Conservation (phyloP, 495 filamentous ascomycete genomes). For the Penicillium ochrochloron region DNA sequence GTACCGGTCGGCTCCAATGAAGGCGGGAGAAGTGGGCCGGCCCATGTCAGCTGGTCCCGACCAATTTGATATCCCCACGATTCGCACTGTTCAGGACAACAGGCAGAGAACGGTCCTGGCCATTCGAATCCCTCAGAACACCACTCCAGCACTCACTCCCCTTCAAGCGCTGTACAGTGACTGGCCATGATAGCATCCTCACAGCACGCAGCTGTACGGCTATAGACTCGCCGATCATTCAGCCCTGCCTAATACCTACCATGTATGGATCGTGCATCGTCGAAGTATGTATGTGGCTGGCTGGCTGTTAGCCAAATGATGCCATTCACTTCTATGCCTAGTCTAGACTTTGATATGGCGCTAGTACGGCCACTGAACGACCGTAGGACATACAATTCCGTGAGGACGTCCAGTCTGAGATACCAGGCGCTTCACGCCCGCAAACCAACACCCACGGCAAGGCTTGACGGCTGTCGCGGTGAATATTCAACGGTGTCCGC, state of each 20-base stretch:
- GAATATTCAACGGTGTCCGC: conserved; percentile 7
- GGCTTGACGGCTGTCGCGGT: not conserved
- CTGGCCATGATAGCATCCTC: not conserved
- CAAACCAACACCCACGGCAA: conserved; percentile 1
- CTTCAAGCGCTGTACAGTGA: not conserved
- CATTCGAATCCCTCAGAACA: not conserved
- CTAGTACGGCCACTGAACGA: too few species aligned
- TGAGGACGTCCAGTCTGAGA: not conserved
- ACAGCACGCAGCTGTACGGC: not conserved
- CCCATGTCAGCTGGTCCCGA: conserved; percentile 11
- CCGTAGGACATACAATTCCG: not conserved
- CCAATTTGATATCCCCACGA: conserved; percentile 15
- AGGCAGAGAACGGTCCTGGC: not conserved
- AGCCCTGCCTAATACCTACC: not conserved
- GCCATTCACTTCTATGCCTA: not conserved
- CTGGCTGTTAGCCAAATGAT: not conserved
- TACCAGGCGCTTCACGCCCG: conserved; percentile 9
- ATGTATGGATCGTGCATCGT: conserved; percentile 3
- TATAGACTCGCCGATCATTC: not conserved
- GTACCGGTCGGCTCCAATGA: conserved; percentile 26
- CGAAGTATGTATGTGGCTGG: conserved; percentile 2
- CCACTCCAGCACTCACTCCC: not conserved
- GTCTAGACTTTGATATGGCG: conserved; percentile 4
- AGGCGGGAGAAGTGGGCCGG: conserved; percentile 10
- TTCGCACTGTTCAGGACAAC: not conserved